These are phyloP conservation scores for Combretum micranthum DNA, from an alignment of 345 rosid genomes.

Conservation along the genomic window DNA sequence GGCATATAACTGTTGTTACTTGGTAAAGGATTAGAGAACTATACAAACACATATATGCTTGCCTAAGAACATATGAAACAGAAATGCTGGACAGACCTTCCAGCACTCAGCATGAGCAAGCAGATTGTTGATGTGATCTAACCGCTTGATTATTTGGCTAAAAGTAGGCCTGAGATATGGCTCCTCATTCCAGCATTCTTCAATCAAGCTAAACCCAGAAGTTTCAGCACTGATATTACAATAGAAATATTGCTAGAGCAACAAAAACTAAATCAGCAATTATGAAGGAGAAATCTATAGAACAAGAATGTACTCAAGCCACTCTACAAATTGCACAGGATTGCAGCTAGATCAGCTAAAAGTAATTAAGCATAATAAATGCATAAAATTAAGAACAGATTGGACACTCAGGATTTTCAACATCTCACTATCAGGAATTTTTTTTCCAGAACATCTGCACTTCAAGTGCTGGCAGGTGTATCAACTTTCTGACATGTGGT, in stretches of 20 bases:
- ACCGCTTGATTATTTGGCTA: conserved; percentile 42
- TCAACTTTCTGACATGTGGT: too few relatives aligned
- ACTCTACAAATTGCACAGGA: too few relatives aligned
- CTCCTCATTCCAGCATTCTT: conserved; percentile 67
- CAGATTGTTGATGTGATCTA: conserved; percentile 39
- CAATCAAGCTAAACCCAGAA: conserved; percentile 37
- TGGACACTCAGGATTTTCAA: too few relatives aligned
- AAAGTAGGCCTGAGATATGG: conserved; percentile 65
- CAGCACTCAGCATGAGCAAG: conserved; percentile 34
- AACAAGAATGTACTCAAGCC: too few relatives aligned
- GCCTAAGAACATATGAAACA: not conserved
- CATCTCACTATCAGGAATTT: too few relatives aligned
- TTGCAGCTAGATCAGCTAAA: too few relatives aligned
- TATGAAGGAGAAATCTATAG: too few relatives aligned
- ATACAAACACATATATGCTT: not conserved
- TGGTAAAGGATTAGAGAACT: not conserved
- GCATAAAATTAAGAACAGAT: not conserved
- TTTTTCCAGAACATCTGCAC: too few relatives aligned
- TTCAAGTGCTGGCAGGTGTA: too few relatives aligned
- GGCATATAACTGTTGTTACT: not conserved
- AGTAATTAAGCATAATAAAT: not conserved
- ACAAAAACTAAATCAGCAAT: not conserved
- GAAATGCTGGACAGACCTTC: conserved; percentile 44
- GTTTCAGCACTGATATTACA: too few relatives aligned
- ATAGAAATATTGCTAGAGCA: not conserved